phyloP scores from a whole-genome alignment of 208 protist genomes.

The Leishmania amazonensis region DNA sequence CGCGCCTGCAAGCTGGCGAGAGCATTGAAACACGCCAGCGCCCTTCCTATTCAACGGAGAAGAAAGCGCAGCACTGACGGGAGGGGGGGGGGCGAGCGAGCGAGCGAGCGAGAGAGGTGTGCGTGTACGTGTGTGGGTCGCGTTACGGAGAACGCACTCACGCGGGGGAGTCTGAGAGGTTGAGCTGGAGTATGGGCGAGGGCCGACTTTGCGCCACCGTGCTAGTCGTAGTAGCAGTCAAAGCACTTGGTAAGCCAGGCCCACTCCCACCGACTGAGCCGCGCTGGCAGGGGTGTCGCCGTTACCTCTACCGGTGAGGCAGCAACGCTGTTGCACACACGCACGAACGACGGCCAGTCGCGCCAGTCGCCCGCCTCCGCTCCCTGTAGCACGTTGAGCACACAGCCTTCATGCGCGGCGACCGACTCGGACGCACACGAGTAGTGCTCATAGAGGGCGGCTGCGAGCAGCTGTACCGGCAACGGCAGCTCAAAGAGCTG shows the following conservation, averaged over 20 bases:
- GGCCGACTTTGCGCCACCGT: background rate
- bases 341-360: slow-evolving; percentile 30
- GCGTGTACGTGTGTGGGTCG: background rate
- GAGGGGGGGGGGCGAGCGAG: background rate
- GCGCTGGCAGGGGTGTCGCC: slow-evolving; percentile 8
- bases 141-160: background rate
- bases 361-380: slow-evolving; percentile 7
- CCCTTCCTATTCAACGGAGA: background rate
- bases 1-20: background rate
- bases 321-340: slow-evolving; percentile 1
- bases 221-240: slow-evolving; percentile 28
- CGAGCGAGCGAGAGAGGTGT: too few species aligned
- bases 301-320: background rate
- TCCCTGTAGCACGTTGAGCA: background rate
- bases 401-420: background rate
- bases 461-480: slow-evolving; percentile 44
- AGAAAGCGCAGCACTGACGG: background rate
- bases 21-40: background rate
- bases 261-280: slow-evolving; percentile 34
- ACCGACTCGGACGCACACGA: background rate
- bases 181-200: too few species aligned
- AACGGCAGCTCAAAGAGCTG: slow-evolving; percentile 65
- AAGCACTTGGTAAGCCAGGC: slow-evolving; percentile 37
- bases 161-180: background rate
- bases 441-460: background rate